Base-by-base conservation (phyloP, 805 yeast genomes). In the Yamadazyma kitorensis region DNA sequence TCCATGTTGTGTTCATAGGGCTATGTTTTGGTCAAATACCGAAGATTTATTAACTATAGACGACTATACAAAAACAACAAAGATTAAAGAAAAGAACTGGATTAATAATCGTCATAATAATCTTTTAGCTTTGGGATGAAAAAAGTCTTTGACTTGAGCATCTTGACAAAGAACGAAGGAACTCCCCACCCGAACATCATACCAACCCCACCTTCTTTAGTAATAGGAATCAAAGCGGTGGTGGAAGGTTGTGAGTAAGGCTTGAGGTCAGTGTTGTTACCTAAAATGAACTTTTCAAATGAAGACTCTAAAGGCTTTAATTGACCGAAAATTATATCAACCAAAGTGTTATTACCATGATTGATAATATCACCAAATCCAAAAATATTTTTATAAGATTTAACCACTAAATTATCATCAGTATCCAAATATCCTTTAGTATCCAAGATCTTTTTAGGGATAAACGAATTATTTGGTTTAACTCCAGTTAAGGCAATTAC, bases 151-250 rank as follows among this genome's bases (percentile, higher is more conserved):
- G 58, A 31, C 40, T 64, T 64, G 26, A 52, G 9, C 15, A 43
- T 6, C 31, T 39, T 36, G 10, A 60, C 60, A 5, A 61, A 11
- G 33, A 62, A 59, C 24, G 34, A 54, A 2, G 69, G 68, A 12
- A 50, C 34, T 3, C 38, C 17, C 38, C 46, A 49, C 8, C 68
- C 68, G 37, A 45, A 59, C 0, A 48, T 16, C 11, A 48, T 24
- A 11, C 66, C 68, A 23, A 62, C 61, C 22, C 70, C 70, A n/a
- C 61, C 63, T 3, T 48, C 40, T 26, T 47, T 55, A 5, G 66
- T 57, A 20, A 64, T 49, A 7, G 70, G 70, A 7, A 62, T 49
- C 4, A 59, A 11, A 6, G 44, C 35, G 7, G 54, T 51, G 5
- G 43, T 34, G 2, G 39, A 17, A 2, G 24, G 23, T 3, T 7